Conservation (phyloP, 73 alveolate species). For the Paramecium sexaurelia region DNA sequence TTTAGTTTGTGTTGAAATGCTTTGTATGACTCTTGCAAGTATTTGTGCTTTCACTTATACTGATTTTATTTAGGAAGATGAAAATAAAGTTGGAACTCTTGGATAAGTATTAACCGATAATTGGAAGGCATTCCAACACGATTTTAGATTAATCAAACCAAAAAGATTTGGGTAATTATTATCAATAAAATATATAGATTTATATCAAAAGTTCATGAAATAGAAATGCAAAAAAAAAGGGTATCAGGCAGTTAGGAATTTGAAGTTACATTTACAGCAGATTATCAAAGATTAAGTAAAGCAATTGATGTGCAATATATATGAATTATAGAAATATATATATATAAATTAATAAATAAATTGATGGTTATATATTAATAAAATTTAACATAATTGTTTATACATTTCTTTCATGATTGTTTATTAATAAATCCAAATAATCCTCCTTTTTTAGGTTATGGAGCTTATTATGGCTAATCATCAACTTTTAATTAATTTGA, state of each 20-base stretch:
- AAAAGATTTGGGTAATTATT: constrained; percentile 52
- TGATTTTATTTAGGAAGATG: background rate
- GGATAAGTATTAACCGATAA: constrained; percentile 57
- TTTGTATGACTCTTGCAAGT: constrained; percentile 61
- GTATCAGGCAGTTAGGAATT: background rate
- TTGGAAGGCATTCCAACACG: constrained; percentile 64
- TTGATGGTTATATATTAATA: background rate
- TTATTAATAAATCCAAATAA: constrained; percentile 31
- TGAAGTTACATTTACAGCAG: background rate
- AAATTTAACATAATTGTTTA: background rate
- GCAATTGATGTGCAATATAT: constrained; percentile 45
- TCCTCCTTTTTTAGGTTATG: background rate
- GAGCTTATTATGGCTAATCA: background rate
- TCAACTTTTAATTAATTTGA: background rate
- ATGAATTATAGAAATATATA: background rate
- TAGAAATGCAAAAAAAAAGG: background rate
- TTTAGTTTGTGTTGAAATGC: constrained; percentile 67
- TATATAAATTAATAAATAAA: background rate
- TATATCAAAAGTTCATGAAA: constrained; percentile 11
- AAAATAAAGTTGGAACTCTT: constrained; percentile 30
- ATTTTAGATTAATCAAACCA: constrained; percentile 66
- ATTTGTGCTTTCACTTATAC: constrained; percentile 53
- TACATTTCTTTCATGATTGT: background rate
- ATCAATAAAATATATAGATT: background rate
- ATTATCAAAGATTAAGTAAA: constrained; percentile 11